Base-by-base conservation (phyloP, 495 filamentous ascomycete species). In the Trichocladium antarcticum region DNA sequence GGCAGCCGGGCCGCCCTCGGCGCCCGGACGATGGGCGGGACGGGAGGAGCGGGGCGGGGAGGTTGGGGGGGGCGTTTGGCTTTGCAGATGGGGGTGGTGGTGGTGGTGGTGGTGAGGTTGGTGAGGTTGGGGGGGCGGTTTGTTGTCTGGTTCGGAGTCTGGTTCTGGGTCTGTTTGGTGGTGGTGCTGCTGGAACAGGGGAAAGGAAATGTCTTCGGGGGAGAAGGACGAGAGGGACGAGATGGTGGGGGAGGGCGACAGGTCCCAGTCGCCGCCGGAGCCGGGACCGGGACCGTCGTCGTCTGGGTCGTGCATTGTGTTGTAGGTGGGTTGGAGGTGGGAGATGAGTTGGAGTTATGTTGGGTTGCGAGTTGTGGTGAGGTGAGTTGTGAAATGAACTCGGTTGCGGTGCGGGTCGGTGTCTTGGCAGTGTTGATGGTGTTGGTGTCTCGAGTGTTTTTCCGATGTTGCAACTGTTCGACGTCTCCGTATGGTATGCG, bases 171-270 rank as follows among this genome's bases (percentile, higher is more conserved):
- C 16, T 29, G 24, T 7, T 37, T 40, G 11, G 28, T 24, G 31
- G 7, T 27, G 24, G 22, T 19, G 17, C 21, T 38, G 37, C 16
- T 27, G 42, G 27, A 21, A n/a, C 1, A 40, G 15, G 21, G 40
- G 27, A 24, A 51, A 45, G 5, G 53, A 51, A 20, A 38, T 49
- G 5, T 50, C 53, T 3, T 50, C 48, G 1, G 53, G 49, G 8
- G 45, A 42, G 17, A 56, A 56, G 6, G 53, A 50, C 0, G 53
- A 56, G n/a, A 56, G 53, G 12, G 53, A 44, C 10, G 53, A 56
- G 31, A 56, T 46, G 11, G 49, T 40, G 1, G 49, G 53, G 8
- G 53, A 51, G 6, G 40, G n/a, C 0, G 19, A 48, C 6, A 46
- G 22, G 29, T 56, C 53, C 53, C 53, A 56, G 51, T 45, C 42